phyloP scores from a whole-genome alignment of 139 green algal species.

The Trebouxia sp. region DNA sequence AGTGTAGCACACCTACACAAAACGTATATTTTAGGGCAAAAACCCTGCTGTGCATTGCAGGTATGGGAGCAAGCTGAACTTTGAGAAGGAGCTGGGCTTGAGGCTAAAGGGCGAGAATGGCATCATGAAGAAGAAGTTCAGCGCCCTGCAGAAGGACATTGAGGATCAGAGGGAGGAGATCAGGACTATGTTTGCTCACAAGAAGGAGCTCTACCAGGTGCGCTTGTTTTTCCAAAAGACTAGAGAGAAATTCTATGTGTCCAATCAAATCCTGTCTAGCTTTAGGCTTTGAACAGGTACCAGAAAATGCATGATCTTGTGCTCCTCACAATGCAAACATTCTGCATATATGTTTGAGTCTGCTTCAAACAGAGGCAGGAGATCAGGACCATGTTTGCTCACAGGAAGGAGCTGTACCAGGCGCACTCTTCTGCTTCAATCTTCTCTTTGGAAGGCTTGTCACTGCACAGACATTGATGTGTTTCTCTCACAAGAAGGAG shows the following conservation, averaged over 20 bases:
- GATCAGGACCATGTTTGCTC: conserved; percentile 76
- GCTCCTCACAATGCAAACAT: no score
- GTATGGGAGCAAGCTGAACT: conserved; percentile 49
- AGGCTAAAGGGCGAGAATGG: conserved; percentile 92
- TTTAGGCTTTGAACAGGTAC: no score
- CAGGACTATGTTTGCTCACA: conserved; percentile 77
- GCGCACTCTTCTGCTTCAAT: no score
- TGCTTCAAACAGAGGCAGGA: conserved; percentile 79
- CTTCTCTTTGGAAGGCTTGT: no score
- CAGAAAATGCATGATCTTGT: no score
- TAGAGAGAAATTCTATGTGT: no score
- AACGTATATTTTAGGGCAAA: no score
- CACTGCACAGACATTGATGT: no score
- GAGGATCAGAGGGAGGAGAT: conserved; percentile 84
- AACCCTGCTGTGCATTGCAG: no score
- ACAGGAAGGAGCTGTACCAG: conserved; percentile 71
- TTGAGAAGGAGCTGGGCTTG: conserved; percentile 71
- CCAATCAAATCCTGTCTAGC: no score
- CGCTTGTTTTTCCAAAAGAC: not conserved
- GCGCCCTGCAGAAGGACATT: conserved; percentile 79
- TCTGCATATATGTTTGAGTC: no score
- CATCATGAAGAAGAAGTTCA: conserved; percentile 95
- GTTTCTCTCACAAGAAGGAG: no score
- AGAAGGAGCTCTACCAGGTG: conserved; percentile 68
- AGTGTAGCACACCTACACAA: conserved; percentile 79